Percentiles rank a stretch among this genome's conserved stretches.
Evolutionary conservation across 257 asterid genomes (phyloP).

Genomic region (Solanum gracilifrons): DNA sequence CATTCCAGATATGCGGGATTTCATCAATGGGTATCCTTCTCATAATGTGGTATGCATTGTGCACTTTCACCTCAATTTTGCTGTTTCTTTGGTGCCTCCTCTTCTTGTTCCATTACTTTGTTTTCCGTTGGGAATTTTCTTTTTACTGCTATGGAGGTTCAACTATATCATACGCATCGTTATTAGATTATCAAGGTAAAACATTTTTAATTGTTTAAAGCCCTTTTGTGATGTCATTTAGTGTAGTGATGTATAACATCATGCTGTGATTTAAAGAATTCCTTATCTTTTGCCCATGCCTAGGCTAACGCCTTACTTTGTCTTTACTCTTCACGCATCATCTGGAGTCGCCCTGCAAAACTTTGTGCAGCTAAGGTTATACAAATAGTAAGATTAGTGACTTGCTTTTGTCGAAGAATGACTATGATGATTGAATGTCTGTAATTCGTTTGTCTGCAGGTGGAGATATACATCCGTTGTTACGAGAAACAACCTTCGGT

Average conservation of each 20-base stretch:
- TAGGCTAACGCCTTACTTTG: too few species aligned
- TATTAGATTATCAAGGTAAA: neutral
- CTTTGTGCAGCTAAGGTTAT: neutral
- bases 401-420: too few species aligned
- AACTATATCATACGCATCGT: neutral
- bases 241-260: neutral
- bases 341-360: neutral
- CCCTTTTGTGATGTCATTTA: neutral
- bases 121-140: neutral
- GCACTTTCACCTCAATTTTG: neutral
- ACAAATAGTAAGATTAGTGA: too few species aligned
- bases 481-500: slow-evolving; percentile 63
- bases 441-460: slow-evolving; percentile 22
- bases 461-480: slow-evolving; percentile 85
- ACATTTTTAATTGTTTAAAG: neutral
- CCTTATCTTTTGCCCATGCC: too few species aligned
- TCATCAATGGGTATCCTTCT: too few species aligned
- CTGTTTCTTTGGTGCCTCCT: too few species aligned
- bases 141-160: neutral
- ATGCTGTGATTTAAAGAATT: neutral
- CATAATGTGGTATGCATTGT: slow-evolving; percentile 62
- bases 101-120: neutral
- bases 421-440: too few species aligned
- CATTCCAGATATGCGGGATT: too few species aligned
- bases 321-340: neutral